Percentiles rank a stretch among this genome's conserved stretches.
Conservation (phyloP, 371 early-diverging fungal genomes). For the Nematocida homosporus region DNA sequence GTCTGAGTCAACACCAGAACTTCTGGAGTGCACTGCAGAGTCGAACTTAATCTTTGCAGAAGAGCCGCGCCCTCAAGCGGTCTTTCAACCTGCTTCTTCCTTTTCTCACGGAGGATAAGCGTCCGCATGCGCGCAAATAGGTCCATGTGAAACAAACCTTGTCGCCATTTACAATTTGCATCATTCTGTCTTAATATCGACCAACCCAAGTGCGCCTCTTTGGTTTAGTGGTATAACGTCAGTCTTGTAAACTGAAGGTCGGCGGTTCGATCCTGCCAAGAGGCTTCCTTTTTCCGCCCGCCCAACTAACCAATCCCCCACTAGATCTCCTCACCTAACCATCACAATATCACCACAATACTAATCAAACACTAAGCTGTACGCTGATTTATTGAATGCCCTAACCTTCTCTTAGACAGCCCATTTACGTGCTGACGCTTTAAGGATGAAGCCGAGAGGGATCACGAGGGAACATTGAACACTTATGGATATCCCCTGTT, state of each 20-base stretch:
- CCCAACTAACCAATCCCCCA: neutral
- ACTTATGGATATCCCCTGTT: constrained; percentile 87
- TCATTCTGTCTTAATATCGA: too few relatives aligned
- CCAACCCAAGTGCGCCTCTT: constrained; percentile 57
- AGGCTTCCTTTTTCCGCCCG: constrained; percentile 45
- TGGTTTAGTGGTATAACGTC: constrained; percentile 63
- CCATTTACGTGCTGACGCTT: constrained; percentile 57
- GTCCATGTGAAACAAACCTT: constrained; percentile 7
- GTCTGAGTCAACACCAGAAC: too few relatives aligned
- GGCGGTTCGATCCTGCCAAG: constrained; percentile 62
- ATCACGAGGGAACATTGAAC: constrained; percentile 95
- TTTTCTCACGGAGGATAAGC: constrained; percentile 1
- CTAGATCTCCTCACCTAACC: too few relatives aligned
- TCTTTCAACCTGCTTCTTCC: too few relatives aligned
- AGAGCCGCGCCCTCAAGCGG: too few relatives aligned
- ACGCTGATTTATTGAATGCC: too few relatives aligned
- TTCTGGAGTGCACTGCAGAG: too few relatives aligned
- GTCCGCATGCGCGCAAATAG: constrained; percentile 14
- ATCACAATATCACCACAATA: too few relatives aligned
- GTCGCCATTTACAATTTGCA: too few relatives aligned
- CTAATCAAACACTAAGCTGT: too few relatives aligned
- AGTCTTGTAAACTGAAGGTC: constrained; percentile 65
- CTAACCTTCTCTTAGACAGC: neutral
- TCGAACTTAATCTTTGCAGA: too few relatives aligned
- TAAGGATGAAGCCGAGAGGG: constrained; percentile 89